phyloP scores from a whole-genome alignment of 1,284 basidiomycete species.

The Marasmius sp. region DNA sequence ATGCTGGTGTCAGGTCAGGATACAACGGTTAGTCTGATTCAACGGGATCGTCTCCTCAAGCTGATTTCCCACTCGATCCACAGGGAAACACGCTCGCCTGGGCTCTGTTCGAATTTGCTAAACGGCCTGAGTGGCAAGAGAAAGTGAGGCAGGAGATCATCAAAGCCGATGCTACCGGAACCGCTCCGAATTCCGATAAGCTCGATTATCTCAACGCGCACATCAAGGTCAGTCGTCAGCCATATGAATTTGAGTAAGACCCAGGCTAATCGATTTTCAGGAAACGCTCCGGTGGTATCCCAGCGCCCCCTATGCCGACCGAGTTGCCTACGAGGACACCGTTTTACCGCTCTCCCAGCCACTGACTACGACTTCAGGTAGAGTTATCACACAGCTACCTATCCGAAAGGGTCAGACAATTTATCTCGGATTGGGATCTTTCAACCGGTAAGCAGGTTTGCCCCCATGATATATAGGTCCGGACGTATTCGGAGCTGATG shows the following conservation, averaged over 20 bases:
- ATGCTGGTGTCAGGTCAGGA: background rate
- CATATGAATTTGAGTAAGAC: background rate
- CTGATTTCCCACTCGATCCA: background rate
- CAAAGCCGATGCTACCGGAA: background rate
- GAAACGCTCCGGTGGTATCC: conserved; percentile 12
- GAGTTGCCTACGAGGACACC: conserved; percentile 4
- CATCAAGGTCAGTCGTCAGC: background rate
- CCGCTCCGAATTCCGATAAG: background rate
- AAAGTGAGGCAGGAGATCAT: conserved; percentile 1
- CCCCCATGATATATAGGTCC: background rate
- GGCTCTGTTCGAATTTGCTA: conserved; percentile 4
- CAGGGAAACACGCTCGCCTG: conserved; percentile 3
- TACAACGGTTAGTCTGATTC: background rate
- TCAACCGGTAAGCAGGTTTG: conserved; percentile 3
- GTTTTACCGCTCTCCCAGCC: conserved; percentile 12
- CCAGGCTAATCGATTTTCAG: background rate
- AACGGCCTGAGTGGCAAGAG: background rate
- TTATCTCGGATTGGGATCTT: conserved; percentile 1
- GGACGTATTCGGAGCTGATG: background rate
- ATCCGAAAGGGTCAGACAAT: conserved; percentile 9
- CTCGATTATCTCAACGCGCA: conserved; percentile 6
- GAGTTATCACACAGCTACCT: background rate
- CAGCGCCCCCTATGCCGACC: conserved; percentile 6
- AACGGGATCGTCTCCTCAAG: background rate
- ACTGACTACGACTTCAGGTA: background rate